Base-by-base conservation (phyloP, 768 basidiomycete genomes). In the Clitopilus hobsonii region DNA sequence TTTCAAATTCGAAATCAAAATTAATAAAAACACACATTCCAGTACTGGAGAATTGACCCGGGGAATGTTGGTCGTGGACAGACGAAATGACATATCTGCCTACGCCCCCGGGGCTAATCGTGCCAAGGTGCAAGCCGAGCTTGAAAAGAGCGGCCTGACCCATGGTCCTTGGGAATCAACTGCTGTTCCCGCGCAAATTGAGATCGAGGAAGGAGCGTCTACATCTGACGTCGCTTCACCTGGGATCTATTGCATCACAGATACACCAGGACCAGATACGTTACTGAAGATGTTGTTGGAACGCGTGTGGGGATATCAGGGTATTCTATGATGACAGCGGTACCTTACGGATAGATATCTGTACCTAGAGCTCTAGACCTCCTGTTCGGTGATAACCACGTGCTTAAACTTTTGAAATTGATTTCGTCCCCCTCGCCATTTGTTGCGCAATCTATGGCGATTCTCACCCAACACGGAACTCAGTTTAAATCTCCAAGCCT, bases 51-150 rank as follows among this genome's bases (percentile, higher is more conserved):
- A 94, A 65, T 63, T 88, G 18, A 94, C 91, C 5, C 78, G 91
- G 26, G 92, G 93, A 10, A 93, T 94, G 89, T 76, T 93, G 57
- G 89, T 95, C 1, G 81, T 90, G 10, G 93, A 96, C 67, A 74
- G 89, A 58, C 78, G 93, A 38, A 78, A 76, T 7, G 88, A 87
- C 51, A 69, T 73, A 50, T 76, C 79, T n/a, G 85, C 80, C 1
- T 86, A 89, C 66, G 76, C 81, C 1, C 80, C 82, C 1, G 87
- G 88, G 6, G 72, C 73, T 13, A 90, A 85, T 65, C 83, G 89
- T 38, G 82, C 84, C 5, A 67, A 80, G 56, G 78, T 84, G 1
- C 87, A 89, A 60, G 75, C 75, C 26, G 71, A 76, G 58, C 67
- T 84, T 23, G 78, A 81, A 55, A 67, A 62, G 54, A 65, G 61